Evolutionary conservation across 1,284 basidiomycete genomes (phyloP), one percentile per base, ranked within the genome.

Genomic region (Tetrapyrgos nigripes): DNA sequence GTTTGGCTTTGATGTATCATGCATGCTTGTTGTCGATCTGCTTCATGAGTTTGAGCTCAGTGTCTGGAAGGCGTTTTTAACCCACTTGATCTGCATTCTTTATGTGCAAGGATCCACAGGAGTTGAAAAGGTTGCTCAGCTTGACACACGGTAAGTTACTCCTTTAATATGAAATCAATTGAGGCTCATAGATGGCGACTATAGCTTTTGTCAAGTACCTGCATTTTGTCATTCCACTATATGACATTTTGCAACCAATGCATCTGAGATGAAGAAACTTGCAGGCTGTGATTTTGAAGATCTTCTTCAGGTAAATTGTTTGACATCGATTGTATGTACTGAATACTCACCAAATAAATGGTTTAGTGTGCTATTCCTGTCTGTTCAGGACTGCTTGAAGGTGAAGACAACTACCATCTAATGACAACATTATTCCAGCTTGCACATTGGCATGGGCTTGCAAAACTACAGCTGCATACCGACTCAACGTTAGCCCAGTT

Each of bases 31-130:
- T 0, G 66, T 71, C 0, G 77, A 79, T 58, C 55, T 77, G 6
- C 43, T 79, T 58, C 77, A 79, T 52, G 72, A 79, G 56, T 66
- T 74, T 35, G 74, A 78, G 55, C 60, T 78, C 0, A 77, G 76
- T 1, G 67, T 74, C 0, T 79, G 77, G 75, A 77, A 74, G 53
- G 52, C 60, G 0, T 24, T 75, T 0, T 70, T 78, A 28, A 66
- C 58, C 0, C 78, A 80, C 54, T 55, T 78, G 0, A 45, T 78
- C 1, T 70, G 74, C 1, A 67, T 78, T 2, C 59, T 78, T 0
- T 57, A 73, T 45, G 53, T 64, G 3, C 26, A 40, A 24, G 33
- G 43, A 17, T 53, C 43, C 33, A 52, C 53, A 33, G 29, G 43
- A 8, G 26, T 23, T 37, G 53, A 59, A n/a, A 24, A 35, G 4